Evolutionary conservation across 768 basidiomycete species (phyloP), one percentile per base, ranked within the genome.

Genomic region (Chalciporus chontae): DNA sequence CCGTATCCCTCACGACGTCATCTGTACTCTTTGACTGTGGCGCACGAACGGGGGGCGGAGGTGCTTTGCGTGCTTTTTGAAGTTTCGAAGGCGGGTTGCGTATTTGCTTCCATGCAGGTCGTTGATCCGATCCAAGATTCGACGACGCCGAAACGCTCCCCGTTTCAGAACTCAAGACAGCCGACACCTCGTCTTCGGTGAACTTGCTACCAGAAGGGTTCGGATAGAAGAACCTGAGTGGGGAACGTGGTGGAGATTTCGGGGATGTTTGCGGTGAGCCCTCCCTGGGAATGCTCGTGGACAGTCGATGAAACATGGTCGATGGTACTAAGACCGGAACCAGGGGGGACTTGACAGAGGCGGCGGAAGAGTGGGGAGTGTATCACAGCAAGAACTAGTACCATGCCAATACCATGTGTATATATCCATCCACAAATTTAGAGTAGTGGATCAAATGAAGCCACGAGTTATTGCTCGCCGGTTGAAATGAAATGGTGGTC

Each of bases 141-240:
- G 53, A 34, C 0, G 61, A 55, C 5, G 39, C 27, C n/a, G 44
- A 37, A 15, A 60, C 55, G 26, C 62, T 66, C n/a, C 54, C 64
- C 0, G 55, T 48, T 32, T 67, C 65, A 10, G 64, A 66, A 7
- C 53, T 64, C 32, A 62, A 43, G 39, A 68, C 46, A 0, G 51
- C 66, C 2, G 66, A 67, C 17, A 58, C 47, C 3, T 52, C 29
- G 0, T 57, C 62, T 15, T 67, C 66, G 19, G 47, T 58, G 44
- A 67, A 69, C 19, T 63, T 60, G 51, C 66, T 67, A 15, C 65
- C 67, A 11, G 58, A 56, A 24, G 56, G 46, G 17, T 56, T 53
- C 11, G 54, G 64, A 36, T 56, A 54, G 9, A 50, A 51, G 3
- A 46, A 1, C 18, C 38, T 19, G 18, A 55, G 42, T 0, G 58